phyloP scores from a whole-genome alignment of 2,329 filamentous ascomycete genomes.

The Endocalyx cinctus region DNA sequence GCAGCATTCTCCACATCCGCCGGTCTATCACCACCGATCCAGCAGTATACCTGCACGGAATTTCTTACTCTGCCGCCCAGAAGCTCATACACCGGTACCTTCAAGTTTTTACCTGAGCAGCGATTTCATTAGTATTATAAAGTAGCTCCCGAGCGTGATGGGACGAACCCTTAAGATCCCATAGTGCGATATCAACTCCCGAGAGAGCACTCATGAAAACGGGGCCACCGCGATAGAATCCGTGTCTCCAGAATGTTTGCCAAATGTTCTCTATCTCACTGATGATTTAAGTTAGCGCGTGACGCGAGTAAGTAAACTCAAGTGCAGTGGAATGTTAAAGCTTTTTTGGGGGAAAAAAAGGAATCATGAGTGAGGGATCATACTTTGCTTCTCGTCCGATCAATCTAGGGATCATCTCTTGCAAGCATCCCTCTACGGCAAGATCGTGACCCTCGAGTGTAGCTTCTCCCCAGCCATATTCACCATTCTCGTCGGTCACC shows the following conservation, averaged over 20 bases:
- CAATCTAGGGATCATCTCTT: slow-evolving; percentile 41
- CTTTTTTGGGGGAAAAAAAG: too few relatives aligned
- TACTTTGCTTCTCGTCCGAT: slow-evolving; percentile 68
- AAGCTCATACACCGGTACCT: slow-evolving; percentile 67
- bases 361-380: background rate
- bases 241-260: slow-evolving; percentile 66
- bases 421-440: slow-evolving; percentile 68
- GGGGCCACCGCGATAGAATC: slow-evolving; percentile 73
- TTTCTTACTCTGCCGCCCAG: slow-evolving; percentile 70
- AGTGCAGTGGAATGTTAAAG: too few relatives aligned
- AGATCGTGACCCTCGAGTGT: slow-evolving; percentile 70
- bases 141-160: too few relatives aligned
- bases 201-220: slow-evolving; percentile 77
- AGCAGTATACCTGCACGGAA: slow-evolving; percentile 68
- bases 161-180: slow-evolving; percentile 71
- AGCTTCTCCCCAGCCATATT: slow-evolving; percentile 69
- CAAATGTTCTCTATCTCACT: slow-evolving; percentile 79
- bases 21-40: slow-evolving; percentile 74
- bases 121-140: background rate
- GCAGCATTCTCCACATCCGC: slow-evolving; percentile 60
- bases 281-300: background rate
- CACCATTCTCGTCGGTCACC: slow-evolving; percentile 61
- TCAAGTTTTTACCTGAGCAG: slow-evolving; percentile 37
- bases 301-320: too few relatives aligned
- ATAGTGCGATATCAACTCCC: slow-evolving; percentile 74